Evolutionary conservation across 140 eudicot species (phyloP), one percentile per base, ranked within the genome.

Genomic region (Oenanthe javanica): DNA sequence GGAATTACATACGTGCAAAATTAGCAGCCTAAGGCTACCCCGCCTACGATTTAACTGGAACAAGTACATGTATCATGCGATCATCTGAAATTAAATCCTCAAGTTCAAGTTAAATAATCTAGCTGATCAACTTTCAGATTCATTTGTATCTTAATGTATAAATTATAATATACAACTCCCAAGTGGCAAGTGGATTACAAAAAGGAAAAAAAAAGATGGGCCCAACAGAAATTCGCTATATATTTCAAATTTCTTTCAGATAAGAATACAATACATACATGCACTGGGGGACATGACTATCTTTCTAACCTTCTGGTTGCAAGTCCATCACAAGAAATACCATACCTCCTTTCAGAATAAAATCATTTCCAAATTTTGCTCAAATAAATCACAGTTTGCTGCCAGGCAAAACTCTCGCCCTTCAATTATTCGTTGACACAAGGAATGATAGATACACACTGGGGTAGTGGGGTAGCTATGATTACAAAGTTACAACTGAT

Each of bases 401-500:
- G 38, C 70, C 15, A 9, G 38, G 70, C 70, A 13, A 23, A 63
- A 23, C 70, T 23, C 40, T 9, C 69, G 3, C 23, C 70, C 70
- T 23, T 61, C 70, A 63, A 31, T 63, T 63, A 63, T 63, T 63
- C 6, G 4, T 63, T 63, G 5, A 63, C 70, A 12, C n/a, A 31
- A 63, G 38, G 40, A 63, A n/a, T 2, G 14, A 61, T 23, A 23
- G 40, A 21, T 63, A 13, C 70, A 63, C 40, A 63, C 70, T 23
- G 38, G 27, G 27, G 70, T 61, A 61, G 38, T n/a, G 36, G 36
- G 36, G 36, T 31, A 31, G 36, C 70, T 63, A 2, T 63, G 67
- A 63, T 2, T 63, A 63, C 70, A 63, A 63, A 38, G 40, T 48
- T 61, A 77, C 5, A 57, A 45, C 72, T 82, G 84, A 79, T 72